A percentile compares a stretch with the other conserved stretches of the same genome.
Conservation (phyloP, 2,329 filamentous ascomycete species). For the Fusarium sp. region DNA sequence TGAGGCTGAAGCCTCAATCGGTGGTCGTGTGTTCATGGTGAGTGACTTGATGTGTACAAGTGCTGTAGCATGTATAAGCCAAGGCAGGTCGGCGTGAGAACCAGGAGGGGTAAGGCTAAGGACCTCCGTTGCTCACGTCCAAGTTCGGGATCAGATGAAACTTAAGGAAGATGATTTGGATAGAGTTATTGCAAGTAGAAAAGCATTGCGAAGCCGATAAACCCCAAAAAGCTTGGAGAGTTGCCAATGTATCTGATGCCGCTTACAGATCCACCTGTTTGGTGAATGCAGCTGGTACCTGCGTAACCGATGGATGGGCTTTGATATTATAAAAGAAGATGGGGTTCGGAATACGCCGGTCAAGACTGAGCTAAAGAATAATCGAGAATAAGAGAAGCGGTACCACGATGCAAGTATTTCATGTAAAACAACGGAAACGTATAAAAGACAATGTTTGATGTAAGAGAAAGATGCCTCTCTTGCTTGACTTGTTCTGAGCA, state of each 20-base stretch:
- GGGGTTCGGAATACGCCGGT: background rate
- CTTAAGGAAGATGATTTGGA: background rate
- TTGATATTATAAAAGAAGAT: slow-evolving; percentile 21
- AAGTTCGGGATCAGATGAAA: background rate
- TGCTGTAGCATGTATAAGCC: slow-evolving; percentile 8
- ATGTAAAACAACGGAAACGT: slow-evolving; percentile 1
- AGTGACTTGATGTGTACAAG: slow-evolving; percentile 23
- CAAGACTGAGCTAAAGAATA: background rate
- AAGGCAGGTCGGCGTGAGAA: slow-evolving; percentile 8
- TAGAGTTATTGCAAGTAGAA: slow-evolving; percentile 17
- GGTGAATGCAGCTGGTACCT: slow-evolving; percentile 19
- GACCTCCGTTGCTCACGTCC: slow-evolving; percentile 2
- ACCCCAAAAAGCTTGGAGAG: slow-evolving; percentile 6
- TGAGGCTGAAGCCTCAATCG: slow-evolving; percentile 81
- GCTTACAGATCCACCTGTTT: slow-evolving; percentile 36
- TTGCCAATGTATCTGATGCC: slow-evolving; percentile 20
- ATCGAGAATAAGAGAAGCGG: background rate
- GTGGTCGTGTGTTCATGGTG: slow-evolving; percentile 87
- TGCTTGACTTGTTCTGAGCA: slow-evolving; percentile 36
- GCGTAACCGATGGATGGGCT: slow-evolving; percentile 11
- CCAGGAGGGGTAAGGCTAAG: slow-evolving; percentile 33
- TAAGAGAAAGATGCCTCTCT: slow-evolving; percentile 21
- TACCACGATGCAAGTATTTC: background rate
- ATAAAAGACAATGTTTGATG: slow-evolving; percentile 20
- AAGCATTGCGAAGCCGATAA: slow-evolving; percentile 30